Conservation (phyloP, 2,329 filamentous ascomycete genomes). For the Penicillium vulpinum region DNA sequence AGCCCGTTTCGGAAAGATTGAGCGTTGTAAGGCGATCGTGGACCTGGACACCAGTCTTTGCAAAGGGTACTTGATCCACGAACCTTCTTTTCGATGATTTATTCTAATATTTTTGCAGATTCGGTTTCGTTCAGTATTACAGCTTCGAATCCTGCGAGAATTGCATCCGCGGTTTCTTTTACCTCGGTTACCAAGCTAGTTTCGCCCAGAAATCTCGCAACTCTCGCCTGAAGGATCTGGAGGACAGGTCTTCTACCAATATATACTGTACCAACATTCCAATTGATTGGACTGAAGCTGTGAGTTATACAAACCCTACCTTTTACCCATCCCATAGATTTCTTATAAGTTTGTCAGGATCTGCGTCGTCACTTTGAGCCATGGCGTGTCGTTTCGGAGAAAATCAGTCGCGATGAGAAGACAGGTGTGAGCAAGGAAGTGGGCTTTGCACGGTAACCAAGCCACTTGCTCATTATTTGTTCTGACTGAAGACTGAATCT, state of each 20-base stretch:
- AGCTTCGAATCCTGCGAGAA: slow-evolving; percentile 86
- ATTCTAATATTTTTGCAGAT: slow-evolving; percentile 57
- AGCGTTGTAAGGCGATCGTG: slow-evolving; percentile 98
- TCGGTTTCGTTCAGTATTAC: slow-evolving; percentile 95
- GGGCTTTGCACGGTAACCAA: slow-evolving; percentile 81
- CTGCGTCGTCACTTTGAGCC: slow-evolving; percentile 64
- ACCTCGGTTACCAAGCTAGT: slow-evolving; percentile 93
- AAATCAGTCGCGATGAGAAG: slow-evolving; percentile 87
- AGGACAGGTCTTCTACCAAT: slow-evolving; percentile 87
- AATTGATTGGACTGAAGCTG: slow-evolving; percentile 85
- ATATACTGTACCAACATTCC: slow-evolving; percentile 97
- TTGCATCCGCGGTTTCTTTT: slow-evolving; percentile 93
- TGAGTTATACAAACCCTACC: slow-evolving; percentile 47
- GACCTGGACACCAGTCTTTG: slow-evolving; percentile 89
- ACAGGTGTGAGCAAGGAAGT: slow-evolving; percentile 90
- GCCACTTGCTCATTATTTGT: background rate
- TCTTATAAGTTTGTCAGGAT: slow-evolving; percentile 65
- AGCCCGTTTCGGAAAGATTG: slow-evolving; percentile 84
- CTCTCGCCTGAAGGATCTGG: slow-evolving; percentile 92
- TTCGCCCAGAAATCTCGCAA: slow-evolving; percentile 99
- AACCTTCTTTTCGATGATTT: slow-evolving; percentile 8
- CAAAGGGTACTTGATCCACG: slow-evolving; percentile 71
- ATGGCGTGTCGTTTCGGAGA: slow-evolving; percentile 77
- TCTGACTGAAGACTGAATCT: slow-evolving; percentile 13
- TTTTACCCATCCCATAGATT: slow-evolving; percentile 16